phyloP scores from a whole-genome alignment of 192 early-diverging fungal genomes.

The Coemansia sp. region DNA sequence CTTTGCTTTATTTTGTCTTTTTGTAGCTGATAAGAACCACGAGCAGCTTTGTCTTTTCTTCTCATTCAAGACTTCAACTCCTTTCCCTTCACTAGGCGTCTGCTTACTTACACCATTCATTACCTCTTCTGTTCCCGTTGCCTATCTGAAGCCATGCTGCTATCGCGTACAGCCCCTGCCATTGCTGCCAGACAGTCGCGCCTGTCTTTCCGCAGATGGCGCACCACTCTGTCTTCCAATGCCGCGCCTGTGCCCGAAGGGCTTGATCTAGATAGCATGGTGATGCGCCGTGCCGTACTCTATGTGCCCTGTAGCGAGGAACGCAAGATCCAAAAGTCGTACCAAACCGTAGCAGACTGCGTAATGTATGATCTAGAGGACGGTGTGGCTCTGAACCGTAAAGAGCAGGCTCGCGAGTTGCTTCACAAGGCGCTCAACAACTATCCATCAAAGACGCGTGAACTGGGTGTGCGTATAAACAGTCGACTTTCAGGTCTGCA shows the following conservation, averaged over 20 bases:
- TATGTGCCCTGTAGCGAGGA: constrained; percentile 85
- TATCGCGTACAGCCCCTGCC: too few species aligned
- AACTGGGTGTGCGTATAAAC: constrained; percentile 91
- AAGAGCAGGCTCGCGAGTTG: constrained; percentile 70
- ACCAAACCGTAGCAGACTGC: constrained; percentile 67
- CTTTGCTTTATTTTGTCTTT: too few species aligned
- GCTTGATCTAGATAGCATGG: constrained; percentile 14
- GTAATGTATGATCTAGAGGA: constrained; percentile 94
- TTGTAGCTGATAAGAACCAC: too few species aligned
- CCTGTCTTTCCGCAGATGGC: neutral
- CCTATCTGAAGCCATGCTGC: neutral
- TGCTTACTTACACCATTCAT: too few species aligned
- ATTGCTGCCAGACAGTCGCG: too few species aligned
- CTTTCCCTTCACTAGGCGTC: too few species aligned
- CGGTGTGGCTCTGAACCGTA: constrained; percentile 77
- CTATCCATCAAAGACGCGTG: constrained; percentile 21
- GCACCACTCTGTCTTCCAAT: neutral
- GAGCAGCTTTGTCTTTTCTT: too few species aligned
- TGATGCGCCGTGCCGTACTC: constrained; percentile 38
- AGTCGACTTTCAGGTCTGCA: constrained; percentile 72
- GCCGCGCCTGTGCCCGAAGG: constrained; percentile 26
- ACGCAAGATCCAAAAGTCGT: constrained; percentile 78
- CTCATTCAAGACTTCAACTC: too few species aligned
- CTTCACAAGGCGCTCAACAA: constrained; percentile 66
- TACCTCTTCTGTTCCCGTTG: too few species aligned